Conservation (phyloP, 441 rosid species). For the Eutrema salsugineum region DNA sequence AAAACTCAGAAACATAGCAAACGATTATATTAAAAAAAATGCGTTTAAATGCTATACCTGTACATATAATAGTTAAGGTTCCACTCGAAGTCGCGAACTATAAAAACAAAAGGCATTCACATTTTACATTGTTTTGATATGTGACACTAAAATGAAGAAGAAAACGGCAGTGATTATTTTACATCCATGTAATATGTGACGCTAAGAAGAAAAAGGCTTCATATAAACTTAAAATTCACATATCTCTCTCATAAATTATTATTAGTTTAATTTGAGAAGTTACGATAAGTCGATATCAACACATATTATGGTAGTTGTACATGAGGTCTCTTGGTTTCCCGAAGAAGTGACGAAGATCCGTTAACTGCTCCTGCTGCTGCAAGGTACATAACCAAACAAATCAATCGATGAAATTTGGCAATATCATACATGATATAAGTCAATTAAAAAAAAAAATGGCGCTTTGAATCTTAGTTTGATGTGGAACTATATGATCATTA, state of each 20-base stretch:
- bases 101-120: not conserved
- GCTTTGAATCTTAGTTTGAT: not conserved
- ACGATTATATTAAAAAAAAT: not conserved
- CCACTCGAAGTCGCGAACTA: not conserved
- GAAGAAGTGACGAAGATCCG: conserved; percentile 35
- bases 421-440: not conserved
- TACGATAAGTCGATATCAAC: not conserved
- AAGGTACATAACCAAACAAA: not conserved
- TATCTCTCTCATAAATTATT: not conserved
- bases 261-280: not conserved
- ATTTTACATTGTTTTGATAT: not conserved
- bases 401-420: not conserved
- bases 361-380: conserved; percentile 42
- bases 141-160: not conserved
- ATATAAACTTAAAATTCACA: conserved; percentile 8
- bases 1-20: not conserved
- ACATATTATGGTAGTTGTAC: conserved; percentile 28
- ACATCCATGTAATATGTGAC: not conserved
- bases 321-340: conserved; percentile 39
- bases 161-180: not conserved
- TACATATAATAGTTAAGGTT: not conserved
- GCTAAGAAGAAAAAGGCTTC: not conserved
- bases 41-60: not conserved
- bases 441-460: not conserved
- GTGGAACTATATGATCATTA: not conserved